Evolutionary conservation across 139 green algal genomes (phyloP), one percentile per base, ranked within the genome.

Genomic region (Gonium pectorale): DNA sequence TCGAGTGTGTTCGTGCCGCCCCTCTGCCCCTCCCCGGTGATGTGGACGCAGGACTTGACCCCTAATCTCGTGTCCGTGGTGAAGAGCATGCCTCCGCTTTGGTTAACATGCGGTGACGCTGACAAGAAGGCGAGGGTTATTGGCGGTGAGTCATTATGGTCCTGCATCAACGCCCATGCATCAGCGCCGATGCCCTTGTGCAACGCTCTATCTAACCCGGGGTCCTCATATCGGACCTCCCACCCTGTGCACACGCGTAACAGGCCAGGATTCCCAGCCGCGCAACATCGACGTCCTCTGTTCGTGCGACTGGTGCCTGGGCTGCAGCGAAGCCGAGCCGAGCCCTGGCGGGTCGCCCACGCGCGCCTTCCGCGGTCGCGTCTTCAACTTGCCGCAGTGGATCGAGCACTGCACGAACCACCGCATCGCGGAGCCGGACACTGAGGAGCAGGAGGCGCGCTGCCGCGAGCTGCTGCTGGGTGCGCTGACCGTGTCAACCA

Each of bases 381-480:
- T 73, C 9, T 74, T 74, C 44, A 83, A 83, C 62, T 35, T 83
- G 31, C 62, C 77, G 8, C 62, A 83, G 44, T 83, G 77, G 77
- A 22, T 66, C n/a, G 77, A 83, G 77, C 77, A 83, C 41, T 51
- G 62, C 77, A 83, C 77, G 4, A 59, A 54, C 6, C 31, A 21
- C 29, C 40, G 59, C 11, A 33, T 82, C n/a, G 46, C n/a, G 0
- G 59, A 59, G 1, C 40, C 71, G 38, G 75, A 82, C n/a, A 19
- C 60, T 0, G 31, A 56, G 17, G 44, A 44, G 35, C 38, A 69
- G n/a, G 13, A 5, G 15, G 59, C 44, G 3, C 5, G 46, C 0
- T 71, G 37, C 29, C 60, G 62, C 19, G 37, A 72, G 31, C 33
- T 83, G 31, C 44, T 83, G 21, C 49, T 83, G 17, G 51, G 35